Evolutionary conservation across 169 alveolate species (phyloP), one percentile per base, ranked within the genome.

Genomic region (Ichthyophthirius multifiliis): DNA sequence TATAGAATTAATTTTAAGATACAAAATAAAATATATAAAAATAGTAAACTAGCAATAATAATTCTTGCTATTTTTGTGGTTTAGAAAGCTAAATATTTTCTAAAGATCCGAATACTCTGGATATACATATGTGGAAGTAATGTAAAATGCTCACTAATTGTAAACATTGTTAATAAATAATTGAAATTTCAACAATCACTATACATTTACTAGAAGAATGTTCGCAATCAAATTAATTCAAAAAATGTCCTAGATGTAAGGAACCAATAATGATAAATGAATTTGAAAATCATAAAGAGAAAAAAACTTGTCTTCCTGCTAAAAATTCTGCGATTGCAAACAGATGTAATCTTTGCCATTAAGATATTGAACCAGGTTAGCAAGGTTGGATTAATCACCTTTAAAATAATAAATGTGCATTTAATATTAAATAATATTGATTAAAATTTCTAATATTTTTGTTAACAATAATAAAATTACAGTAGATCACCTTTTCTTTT

Each of bases 91-190:
- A n/a, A n/a, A n/a, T n/a, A n/a, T n/a, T n/a, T n/a, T n/a, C n/a
- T n/a, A n/a, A n/a, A 9, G 84, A 84, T 65, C 65, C 76, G 67
- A 96, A 92, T 74, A 82, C 89, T 45, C 37, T 92, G 45, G 96
- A 95, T 78, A 88, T 89, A 35, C 98, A 95, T 78, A 90, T 87
- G 62, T 92, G 95, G 95, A 90, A 88, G 65, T 96, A 95, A 48
- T 95, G 97, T 79, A 95, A 95, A 13, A 90, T 93, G 96, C 84
- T 95, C 1, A 86, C 91, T 81, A 85, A 82, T 32, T 94, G 98
- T 30, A 62, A 44, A 20, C 81, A 85, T 46, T 94, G 98, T 76
- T 83, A 86, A 15, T 85, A 92, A 80, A 93, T 94, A 23, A 82
- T 91, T 37, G 98, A 94, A 83, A 86, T 91, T 39, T 63, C 90